Evolutionary conservation across 83 land plant species (phyloP), one percentile per base, ranked within the genome.

Genomic region (Picea abies): DNA sequence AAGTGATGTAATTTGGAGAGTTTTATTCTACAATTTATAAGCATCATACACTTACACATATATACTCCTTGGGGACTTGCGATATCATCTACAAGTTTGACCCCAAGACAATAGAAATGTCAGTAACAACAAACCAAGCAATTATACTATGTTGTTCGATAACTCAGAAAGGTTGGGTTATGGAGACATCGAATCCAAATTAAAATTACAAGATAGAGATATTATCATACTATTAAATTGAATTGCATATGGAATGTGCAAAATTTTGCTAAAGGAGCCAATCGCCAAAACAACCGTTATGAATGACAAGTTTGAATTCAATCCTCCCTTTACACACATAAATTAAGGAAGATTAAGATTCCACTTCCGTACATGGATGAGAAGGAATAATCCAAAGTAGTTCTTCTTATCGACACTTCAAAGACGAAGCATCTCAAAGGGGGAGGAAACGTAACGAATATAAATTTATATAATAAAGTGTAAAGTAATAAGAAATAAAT

Each of bases 41-140:
- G 85, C 92, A 95, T 63, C 82, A 98, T 60, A 96, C 95, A 84
- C 91, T 96, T 39, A 96, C 96, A 60, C 92, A 96, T 97, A 93
- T 94, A 12, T 96, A 95, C 56, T 93, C 97, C 3, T 78, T 96
- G 90, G 99, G 99, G n/a, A 93, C 92, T 5, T 96, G 97, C 76
- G 92, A 89, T 64, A 83, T 94, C 62, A 85, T 41, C 84, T 98
- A 93, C n/a, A 95, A 92, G 88, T 97, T 97, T 87, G 93, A 95
- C 47, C 82, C 91, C 63, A 95, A 92, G 88, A 83, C 92, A 17
- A 92, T 92, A 78, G 99, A 97, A 84, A 82, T 97, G 23, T 83
- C 91, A 84, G 96, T 97, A 29, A 87, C 95, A 22, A 29, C 29
- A 29, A 29, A 29, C 29, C 29, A 29, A 29, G 29, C 29, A 29